phyloP scores from a whole-genome alignment of 176 grass and related monocot genomes.

The Carex littledalei region DNA sequence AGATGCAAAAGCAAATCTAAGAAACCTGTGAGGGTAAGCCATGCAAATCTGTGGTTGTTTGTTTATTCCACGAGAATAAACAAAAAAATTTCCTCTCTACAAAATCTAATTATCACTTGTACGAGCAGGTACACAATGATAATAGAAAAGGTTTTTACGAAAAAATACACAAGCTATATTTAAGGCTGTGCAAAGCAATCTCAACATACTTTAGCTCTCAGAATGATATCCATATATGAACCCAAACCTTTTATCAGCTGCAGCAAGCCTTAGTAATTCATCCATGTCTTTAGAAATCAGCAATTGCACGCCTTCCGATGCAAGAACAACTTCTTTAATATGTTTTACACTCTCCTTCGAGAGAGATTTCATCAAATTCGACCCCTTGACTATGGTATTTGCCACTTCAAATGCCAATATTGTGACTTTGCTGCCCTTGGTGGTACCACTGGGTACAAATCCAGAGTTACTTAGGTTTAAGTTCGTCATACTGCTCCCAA shows the following conservation, averaged over 20 bases:
- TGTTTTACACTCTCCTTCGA: slow-evolving; percentile 90
- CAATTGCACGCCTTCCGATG: slow-evolving; percentile 82
- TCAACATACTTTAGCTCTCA: not conserved
- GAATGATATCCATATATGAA: slow-evolving; percentile 7
- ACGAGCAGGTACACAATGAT: not conserved
- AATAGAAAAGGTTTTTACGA: slow-evolving; percentile 14
- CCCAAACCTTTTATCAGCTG: slow-evolving; percentile 81
- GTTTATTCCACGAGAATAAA: not conserved
- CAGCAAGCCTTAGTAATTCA: slow-evolving; percentile 76
- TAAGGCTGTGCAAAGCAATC: not conserved
- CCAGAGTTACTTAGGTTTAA: slow-evolving; percentile 49
- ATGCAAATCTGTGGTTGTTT: not conserved
- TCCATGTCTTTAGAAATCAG: slow-evolving; percentile 95
- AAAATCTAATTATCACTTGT: not conserved
- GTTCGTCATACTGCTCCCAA: slow-evolving; percentile 96
- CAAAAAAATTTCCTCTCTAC: not conserved
- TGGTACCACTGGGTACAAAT: slow-evolving; percentile 65
- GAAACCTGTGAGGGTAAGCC: not conserved
- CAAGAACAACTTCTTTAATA: slow-evolving; percentile 88
- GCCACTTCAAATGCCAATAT: slow-evolving; percentile 98
- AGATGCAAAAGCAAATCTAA: not conserved
- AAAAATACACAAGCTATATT: not conserved
- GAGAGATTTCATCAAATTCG: slow-evolving; percentile 81
- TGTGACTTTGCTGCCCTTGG: slow-evolving; percentile 79
- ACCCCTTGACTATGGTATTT: slow-evolving; percentile 91